These are phyloP conservation scores for Candida insectorum DNA, from an alignment of 805 yeast genomes.

Conservation along the genomic window DNA sequence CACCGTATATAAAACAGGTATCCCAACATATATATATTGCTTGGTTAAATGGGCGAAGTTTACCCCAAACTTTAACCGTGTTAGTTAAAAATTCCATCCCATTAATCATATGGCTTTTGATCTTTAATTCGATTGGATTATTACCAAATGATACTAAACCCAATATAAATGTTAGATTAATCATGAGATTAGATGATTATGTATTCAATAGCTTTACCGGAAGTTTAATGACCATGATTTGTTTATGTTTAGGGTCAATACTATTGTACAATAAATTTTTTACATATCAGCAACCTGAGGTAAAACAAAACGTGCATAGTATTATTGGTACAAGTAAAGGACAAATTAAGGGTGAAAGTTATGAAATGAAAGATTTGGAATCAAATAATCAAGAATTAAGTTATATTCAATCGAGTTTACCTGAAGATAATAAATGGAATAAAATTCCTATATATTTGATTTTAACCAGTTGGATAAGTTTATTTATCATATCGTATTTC, in stretches of 20 bases:
- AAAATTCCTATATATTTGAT: slow-evolving; percentile 39
- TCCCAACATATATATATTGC: slow-evolving; percentile 4
- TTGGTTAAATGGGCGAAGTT: slow-evolving; percentile 8
- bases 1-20: neutral
- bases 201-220: slow-evolving; percentile 25
- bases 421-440: no score
- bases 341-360: neutral
- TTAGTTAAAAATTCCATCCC: slow-evolving; percentile 4
- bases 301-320: no score
- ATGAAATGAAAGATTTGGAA: neutral
- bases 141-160: slow-evolving; percentile 48
- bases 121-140: slow-evolving; percentile 7
- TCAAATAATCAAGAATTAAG: neutral
- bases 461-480: slow-evolving; percentile 43
- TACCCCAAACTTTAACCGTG: slow-evolving; percentile 2
- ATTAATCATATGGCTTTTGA: slow-evolving; percentile 10
- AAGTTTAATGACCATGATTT: slow-evolving; percentile 8
- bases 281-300: no score
- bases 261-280: slow-evolving; percentile 2
- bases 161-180: slow-evolving; percentile 43
- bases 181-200: slow-evolving; percentile 40
- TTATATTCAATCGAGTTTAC: no score
- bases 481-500: slow-evolving; percentile 45
- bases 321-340: no score
- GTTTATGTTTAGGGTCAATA: slow-evolving; percentile 20